Evolutionary conservation across 108 stramenopile species (phyloP).

Genomic region (Bacterosira constricta): DNA sequence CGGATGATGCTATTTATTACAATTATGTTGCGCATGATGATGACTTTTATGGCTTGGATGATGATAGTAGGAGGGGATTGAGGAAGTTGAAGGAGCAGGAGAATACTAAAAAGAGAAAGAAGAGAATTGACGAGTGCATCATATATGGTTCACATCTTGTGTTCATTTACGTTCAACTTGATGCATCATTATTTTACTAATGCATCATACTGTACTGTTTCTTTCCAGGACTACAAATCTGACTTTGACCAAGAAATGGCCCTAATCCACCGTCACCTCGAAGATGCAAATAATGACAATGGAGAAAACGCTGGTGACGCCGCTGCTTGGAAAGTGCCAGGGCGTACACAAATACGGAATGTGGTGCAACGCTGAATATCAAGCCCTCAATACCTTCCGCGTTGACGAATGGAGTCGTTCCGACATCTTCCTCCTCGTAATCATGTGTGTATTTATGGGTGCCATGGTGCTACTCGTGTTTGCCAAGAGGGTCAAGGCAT

Average conservation of each 20-base stretch:
- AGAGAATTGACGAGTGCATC: too few species aligned
- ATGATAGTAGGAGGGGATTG: constrained; percentile 40
- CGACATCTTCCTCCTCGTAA: constrained; percentile 79
- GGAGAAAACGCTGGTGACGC: constrained; percentile 50
- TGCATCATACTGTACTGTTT: too few species aligned
- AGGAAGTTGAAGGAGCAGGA: constrained; percentile 4
- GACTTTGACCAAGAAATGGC: constrained; percentile 40
- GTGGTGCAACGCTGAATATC: constrained; percentile 85
- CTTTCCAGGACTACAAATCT: constrained; percentile 27
- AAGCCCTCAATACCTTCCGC: constrained; percentile 75
- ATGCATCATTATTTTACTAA: too few species aligned
- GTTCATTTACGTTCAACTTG: too few species aligned
- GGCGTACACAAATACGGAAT: constrained; percentile 81
- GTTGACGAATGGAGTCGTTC: constrained; percentile 81
- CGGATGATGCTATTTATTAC: constrained; percentile 42
- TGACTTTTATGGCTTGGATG: constrained; percentile 50
- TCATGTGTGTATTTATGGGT: constrained; percentile 84
- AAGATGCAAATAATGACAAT: not conserved
- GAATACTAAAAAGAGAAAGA: too few species aligned
- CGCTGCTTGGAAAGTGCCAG: constrained; percentile 84
- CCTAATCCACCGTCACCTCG: constrained; percentile 18
- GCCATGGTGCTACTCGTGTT: constrained; percentile 87
- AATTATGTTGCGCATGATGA: constrained; percentile 46
- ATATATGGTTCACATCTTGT: too few species aligned
- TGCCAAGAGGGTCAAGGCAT: constrained; percentile 74